A percentile compares a stretch with the other conserved stretches of the same genome.
These are phyloP conservation scores for Macrophomina phaseolina DNA, from an alignment of 2,329 filamentous ascomycete genomes.

Conservation along the genomic window DNA sequence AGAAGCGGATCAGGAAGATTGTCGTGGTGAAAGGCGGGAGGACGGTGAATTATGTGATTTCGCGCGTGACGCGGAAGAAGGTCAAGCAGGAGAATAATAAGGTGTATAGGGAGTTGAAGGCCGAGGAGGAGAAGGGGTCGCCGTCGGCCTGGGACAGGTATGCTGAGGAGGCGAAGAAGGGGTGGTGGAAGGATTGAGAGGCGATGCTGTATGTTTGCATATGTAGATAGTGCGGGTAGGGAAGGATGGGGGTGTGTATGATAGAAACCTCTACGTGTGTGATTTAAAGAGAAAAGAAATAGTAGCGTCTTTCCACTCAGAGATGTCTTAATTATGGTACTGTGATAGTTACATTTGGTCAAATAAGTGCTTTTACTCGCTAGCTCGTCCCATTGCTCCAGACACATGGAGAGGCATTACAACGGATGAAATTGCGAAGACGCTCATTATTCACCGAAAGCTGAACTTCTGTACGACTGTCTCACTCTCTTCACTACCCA, in stretches of 20 bases:
- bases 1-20: slow-evolving; percentile 61
- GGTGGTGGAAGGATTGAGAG: not conserved
- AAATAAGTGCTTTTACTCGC: too few relatives aligned
- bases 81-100: not conserved
- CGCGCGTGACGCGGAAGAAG: not conserved
- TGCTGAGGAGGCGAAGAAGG: not conserved
- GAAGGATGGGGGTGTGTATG: too few relatives aligned
- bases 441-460: not conserved
- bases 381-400: too few relatives aligned
- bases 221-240: too few relatives aligned
- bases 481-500: slow-evolving; percentile 29
- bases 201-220: too few relatives aligned
- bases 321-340: too few relatives aligned
- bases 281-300: too few relatives aligned
- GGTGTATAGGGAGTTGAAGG: not conserved
- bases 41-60: slow-evolving; percentile 73
- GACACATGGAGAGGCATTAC: too few relatives aligned
- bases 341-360: too few relatives aligned
- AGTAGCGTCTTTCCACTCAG: too few relatives aligned
- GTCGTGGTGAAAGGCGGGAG: slow-evolving; percentile 71
- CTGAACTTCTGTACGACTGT: not conserved
- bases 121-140: not conserved
- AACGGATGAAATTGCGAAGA: too few relatives aligned
- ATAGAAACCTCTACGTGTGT: too few relatives aligned
- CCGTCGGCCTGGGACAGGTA: not conserved